Percentiles rank a stretch among this genome's conserved stretches.
These are phyloP conservation scores for Chaetomium tenue DNA, from an alignment of 495 filamentous ascomycete species.

Conservation along the genomic window DNA sequence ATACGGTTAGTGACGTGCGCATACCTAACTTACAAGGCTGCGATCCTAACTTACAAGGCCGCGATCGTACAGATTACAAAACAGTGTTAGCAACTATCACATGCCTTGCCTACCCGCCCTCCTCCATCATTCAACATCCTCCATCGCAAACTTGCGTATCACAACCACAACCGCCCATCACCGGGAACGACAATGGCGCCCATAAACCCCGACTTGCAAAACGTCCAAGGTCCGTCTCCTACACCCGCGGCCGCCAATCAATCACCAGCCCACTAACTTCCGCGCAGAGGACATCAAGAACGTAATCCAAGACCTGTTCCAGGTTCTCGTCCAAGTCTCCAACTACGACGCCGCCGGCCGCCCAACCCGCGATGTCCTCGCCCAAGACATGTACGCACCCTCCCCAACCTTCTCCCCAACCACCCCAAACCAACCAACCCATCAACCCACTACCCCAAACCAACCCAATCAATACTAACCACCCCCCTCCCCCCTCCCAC, in stretches of 20 bases:
- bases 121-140: neutral
- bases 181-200: slow-evolving; percentile 49
- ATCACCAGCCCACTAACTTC: slow-evolving; percentile 17
- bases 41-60: slow-evolving; percentile 3
- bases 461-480: neutral
- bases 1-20: too few species aligned
- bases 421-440: neutral
- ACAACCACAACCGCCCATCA: neutral
- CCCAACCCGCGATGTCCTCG: slow-evolving; percentile 47
- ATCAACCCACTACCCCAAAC: too few species aligned
- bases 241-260: neutral
- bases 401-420: neutral
- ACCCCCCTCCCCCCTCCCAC: too few species aligned
- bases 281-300: slow-evolving; percentile 60
- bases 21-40: too few species aligned
- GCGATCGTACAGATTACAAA: too few species aligned
- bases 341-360: slow-evolving; percentile 69
- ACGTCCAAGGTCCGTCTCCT: slow-evolving; percentile 44
- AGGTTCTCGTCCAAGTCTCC: slow-evolving; percentile 69
- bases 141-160: neutral
- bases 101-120: neutral
- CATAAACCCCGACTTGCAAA: slow-evolving; percentile 44
- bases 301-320: slow-evolving; percentile 84
- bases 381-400: slow-evolving; percentile 37
- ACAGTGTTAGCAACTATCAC: too few species aligned